These are phyloP conservation scores for Turritis glabra DNA, from an alignment of 345 rosid genomes.

Conservation along the genomic window DNA sequence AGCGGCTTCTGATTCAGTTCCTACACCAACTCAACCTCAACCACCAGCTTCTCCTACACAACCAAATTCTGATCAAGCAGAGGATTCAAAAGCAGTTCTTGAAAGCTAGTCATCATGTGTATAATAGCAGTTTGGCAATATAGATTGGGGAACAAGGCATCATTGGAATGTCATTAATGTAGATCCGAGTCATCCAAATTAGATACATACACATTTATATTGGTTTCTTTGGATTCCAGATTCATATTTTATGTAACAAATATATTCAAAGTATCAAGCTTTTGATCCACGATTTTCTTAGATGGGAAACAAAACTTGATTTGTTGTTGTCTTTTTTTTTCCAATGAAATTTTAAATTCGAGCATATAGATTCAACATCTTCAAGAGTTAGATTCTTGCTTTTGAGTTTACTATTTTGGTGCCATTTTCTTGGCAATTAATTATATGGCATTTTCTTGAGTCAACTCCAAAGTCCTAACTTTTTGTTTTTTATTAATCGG, in stretches of 20 bases:
- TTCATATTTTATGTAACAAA: neutral
- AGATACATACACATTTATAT: neutral
- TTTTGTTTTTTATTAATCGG: neutral
- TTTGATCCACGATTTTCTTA: neutral
- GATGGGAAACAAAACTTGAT: neutral
- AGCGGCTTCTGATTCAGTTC: slow-evolving; percentile 14
- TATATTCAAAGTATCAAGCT: slow-evolving; percentile 8
- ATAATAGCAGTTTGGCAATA: slow-evolving; percentile 14
- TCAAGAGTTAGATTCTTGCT: no score
- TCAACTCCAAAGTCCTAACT: neutral
- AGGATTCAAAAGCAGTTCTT: slow-evolving; percentile 36
- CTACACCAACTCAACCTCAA: slow-evolving; percentile 8
- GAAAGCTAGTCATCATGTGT: slow-evolving; percentile 34
- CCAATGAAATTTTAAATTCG: no score
- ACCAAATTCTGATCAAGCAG: slow-evolving; percentile 35
- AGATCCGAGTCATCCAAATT: neutral
- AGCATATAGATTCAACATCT: no score
- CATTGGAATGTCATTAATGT: neutral
- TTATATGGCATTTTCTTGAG: neutral
- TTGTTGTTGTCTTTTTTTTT: no score
- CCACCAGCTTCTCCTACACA: slow-evolving; percentile 23
- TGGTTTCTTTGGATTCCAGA: neutral
- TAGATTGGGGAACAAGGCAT: slow-evolving; percentile 11
- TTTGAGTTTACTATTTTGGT: neutral
- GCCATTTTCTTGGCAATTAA: no score